Percentiles rank a stretch among this genome's conserved stretches.
Conservation (phyloP, 1,139 yeast species). For the Casaregolazyma lundiana region DNA sequence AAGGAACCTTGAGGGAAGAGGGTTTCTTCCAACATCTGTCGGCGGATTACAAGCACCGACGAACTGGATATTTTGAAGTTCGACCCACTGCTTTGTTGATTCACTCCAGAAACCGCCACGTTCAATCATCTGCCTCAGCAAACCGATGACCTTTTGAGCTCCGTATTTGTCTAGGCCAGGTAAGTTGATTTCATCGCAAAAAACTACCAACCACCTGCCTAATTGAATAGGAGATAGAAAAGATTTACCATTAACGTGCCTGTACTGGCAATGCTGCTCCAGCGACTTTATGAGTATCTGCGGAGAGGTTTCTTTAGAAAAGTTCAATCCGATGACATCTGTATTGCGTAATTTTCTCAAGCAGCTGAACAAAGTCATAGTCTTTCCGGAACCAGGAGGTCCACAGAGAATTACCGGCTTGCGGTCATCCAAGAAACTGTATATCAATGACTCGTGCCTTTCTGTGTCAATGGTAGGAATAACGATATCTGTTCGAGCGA, state of each 20-base stretch:
- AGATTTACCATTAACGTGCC: slow-evolving; percentile 48
- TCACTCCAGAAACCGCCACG: slow-evolving; percentile 74
- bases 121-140: slow-evolving; percentile 72
- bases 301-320: slow-evolving; percentile 78
- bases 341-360: slow-evolving; percentile 54
- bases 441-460: slow-evolving; percentile 60
- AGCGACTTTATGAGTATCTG: slow-evolving; percentile 56
- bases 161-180: slow-evolving; percentile 74
- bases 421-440: slow-evolving; percentile 53
- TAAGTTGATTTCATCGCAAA: slow-evolving; percentile 89
- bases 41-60: slow-evolving; percentile 97
- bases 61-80: slow-evolving; percentile 62
- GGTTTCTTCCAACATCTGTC: slow-evolving; percentile 68
- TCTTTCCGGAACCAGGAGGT: slow-evolving; percentile 97
- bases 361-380: slow-evolving; percentile 79
- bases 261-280: slow-evolving; percentile 69
- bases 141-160: slow-evolving; percentile 68
- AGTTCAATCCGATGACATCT: slow-evolving; percentile 67
- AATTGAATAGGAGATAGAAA: slow-evolving; percentile 54
- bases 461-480: slow-evolving; percentile 79
- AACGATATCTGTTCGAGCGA: slow-evolving; percentile 58
- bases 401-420: slow-evolving; percentile 76
- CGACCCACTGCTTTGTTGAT: slow-evolving; percentile 60
- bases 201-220: slow-evolving; percentile 75
- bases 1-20: slow-evolving; percentile 57